Base-by-base conservation (phyloP, 1,284 basidiomycete genomes). In the Puccinia triticina region DNA sequence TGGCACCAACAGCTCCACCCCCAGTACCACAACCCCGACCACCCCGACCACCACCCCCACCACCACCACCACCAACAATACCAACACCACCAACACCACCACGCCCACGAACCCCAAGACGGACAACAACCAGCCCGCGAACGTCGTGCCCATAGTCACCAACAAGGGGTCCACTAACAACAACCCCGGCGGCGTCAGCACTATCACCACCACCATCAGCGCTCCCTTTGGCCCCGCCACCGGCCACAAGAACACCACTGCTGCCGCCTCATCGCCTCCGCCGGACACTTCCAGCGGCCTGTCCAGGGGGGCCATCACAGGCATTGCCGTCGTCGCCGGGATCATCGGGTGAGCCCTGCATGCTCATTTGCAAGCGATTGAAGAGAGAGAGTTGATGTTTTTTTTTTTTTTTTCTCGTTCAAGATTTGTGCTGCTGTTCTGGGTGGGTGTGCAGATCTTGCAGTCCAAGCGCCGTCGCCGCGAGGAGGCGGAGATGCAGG, bases 371-470 rank as follows among this genome's bases (percentile, higher is more conserved):
- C 5, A 4, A 43, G 12, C 12, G 12, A 43, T 43, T 12, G 12
- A 43, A 43, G 40, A 43, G 40, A 43, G 7, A 4, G 4, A 7
- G 40, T 43, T 43, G 40, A 43, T 43, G 4, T 12, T 43, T 46
- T 53, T 29, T 48, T 8, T 32, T 43, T 67, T 66, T 66, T 29
- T 46, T 29, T 12, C 2, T 4, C 4, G 21, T 46, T 34, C 11
- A 21, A 79, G 61, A 21, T 79, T 79, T 29, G 69, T 79, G 23
- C 34, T 77, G 21, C 57, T 77, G n/a, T 79, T 79, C 34, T 79
- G 77, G 77, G 61, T 79, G 21, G 77, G 77, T 50, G 77, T 79
- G 11, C 77, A 79, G 40, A 16, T 79, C 5, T 48, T 79, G 23
- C 77, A 79, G 40, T 67, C 40, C n/a, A 79, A 79, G 55, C 61